Base-by-base conservation (phyloP, 2,329 filamentous ascomycete species). In the Ophiostoma perfectum region DNA sequence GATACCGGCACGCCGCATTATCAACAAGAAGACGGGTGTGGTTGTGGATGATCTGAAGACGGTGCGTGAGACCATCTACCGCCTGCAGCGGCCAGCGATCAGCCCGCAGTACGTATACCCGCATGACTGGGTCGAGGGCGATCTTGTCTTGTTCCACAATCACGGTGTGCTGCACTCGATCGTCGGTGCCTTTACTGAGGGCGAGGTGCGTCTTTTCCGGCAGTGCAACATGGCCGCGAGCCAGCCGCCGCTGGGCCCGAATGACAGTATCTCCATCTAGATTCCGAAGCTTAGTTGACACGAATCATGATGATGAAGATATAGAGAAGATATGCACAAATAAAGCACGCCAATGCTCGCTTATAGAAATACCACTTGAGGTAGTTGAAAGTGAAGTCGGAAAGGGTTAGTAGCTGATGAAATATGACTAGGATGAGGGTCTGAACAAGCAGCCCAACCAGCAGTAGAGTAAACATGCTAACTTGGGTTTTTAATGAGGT, bases 161-260 rank as follows among this genome's bases (percentile, higher is more conserved):
- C 85, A 89, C 9, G 90, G 90, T 1, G 81, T 92, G 16, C 75
- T 93, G 68, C 90, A 94, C 76, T 88, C 85, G 3, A 90, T 93
- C 1, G 90, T 91, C 0, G 90, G 90, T 0, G 88, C 88, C 0
- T 93, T 93, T 77, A 82, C 83, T 7, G 84, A 88, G 65, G 84
- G 90, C n/a, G 90, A 93, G 79, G 86, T 92, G 44, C 79, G 90
- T 62, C 76, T 93, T 70, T 93, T 93, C 75, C 80, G 90, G 71
- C 90, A 93, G 80, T 93, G 90, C 78, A 93, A 93, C 76, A 81
- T 93, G 76, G 90, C 90, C n/a, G 87, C 84, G 3, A 89, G 84
- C 70, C 18, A 63, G 55, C 60, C 72, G n/a, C 72, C 72, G 12
- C 52, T 66, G 66, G 69, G 71, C 2, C 70, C 70, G 18, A 16